A percentile compares a stretch with the other conserved stretches of the same genome.
phyloP scores from a whole-genome alignment of 331 rosid genomes.

The Saraca asoca region DNA sequence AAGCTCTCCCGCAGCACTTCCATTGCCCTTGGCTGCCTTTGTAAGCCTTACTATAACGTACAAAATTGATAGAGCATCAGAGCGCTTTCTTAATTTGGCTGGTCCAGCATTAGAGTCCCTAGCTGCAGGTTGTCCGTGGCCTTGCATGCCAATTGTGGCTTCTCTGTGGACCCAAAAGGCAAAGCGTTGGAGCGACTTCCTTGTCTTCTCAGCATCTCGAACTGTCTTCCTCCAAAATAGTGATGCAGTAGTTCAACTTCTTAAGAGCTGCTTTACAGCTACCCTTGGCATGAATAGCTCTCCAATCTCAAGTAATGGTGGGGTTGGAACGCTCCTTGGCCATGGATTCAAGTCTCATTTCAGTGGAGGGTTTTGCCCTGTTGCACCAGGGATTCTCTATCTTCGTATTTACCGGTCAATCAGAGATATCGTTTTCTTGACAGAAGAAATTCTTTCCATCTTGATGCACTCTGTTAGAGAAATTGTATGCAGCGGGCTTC shows the following conservation, averaged over 20 bases:
- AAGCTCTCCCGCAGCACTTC: slow-evolving; percentile 65
- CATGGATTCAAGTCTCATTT: slow-evolving; percentile 58
- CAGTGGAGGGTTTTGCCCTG: slow-evolving; percentile 53
- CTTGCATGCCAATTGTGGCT: slow-evolving; percentile 77
- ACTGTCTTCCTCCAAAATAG: slow-evolving; percentile 64
- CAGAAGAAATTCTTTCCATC: slow-evolving; percentile 63
- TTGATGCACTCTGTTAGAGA: slow-evolving; percentile 61
- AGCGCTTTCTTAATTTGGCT: slow-evolving; percentile 59
- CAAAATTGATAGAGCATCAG: slow-evolving; percentile 57
- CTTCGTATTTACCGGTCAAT: slow-evolving; percentile 55
- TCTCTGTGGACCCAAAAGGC: slow-evolving; percentile 82
- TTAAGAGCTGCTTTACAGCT: slow-evolving; percentile 74
- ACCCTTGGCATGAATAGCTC: slow-evolving; percentile 55
- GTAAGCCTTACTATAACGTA: slow-evolving; percentile 69
- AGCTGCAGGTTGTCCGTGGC: slow-evolving; percentile 75
- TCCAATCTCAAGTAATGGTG: slow-evolving; percentile 56
- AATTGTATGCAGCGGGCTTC: slow-evolving; percentile 46
- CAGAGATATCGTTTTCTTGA: slow-evolving; percentile 50
- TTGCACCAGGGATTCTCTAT: slow-evolving; percentile 73
- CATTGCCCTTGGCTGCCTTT: slow-evolving; percentile 76
- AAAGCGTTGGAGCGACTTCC: slow-evolving; percentile 66
- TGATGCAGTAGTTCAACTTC: slow-evolving; percentile 58
- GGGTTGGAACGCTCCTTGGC: slow-evolving; percentile 70
- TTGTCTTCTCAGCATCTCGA: slow-evolving; percentile 64
- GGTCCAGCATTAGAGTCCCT: slow-evolving; percentile 60